Evolutionary conservation across 2,329 filamentous ascomycete species (phyloP).

Genomic region (Microsporum canis): DNA sequence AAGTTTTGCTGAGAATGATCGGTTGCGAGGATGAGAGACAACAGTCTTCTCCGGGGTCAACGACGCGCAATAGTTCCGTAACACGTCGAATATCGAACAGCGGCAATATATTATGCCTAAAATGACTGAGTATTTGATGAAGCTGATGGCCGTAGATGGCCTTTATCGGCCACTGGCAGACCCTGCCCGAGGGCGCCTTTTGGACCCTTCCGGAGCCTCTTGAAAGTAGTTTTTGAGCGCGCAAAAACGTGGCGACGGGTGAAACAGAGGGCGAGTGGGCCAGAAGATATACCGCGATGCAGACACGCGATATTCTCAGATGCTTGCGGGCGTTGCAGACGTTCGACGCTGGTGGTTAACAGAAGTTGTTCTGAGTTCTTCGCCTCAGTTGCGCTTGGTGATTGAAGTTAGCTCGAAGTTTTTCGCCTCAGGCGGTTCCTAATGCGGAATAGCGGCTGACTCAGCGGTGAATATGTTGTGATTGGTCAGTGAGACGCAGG

Average conservation of each 20-base stretch:
- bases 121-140: conserved; percentile 20
- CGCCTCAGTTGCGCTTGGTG: conserved; percentile 31
- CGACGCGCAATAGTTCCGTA: neutral
- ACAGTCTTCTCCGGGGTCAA: neutral
- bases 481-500: neutral
- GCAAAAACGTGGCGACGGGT: conserved; percentile 19
- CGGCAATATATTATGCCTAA: neutral
- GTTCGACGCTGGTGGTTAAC: conserved; percentile 28
- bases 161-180: conserved; percentile 35
- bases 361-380: conserved; percentile 30
- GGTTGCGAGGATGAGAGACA: neutral
- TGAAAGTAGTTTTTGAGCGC: conserved; percentile 20
- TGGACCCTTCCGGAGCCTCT: conserved; percentile 27
- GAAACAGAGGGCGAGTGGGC: conserved; percentile 19
- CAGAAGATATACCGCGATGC: conserved; percentile 32
- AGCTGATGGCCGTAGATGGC: conserved; percentile 28
- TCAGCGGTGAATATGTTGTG: neutral
- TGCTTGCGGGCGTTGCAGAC: conserved; percentile 20
- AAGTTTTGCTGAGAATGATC: neutral
- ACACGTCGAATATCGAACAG: neutral
- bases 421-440: conserved; percentile 10
- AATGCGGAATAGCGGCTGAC: neutral
- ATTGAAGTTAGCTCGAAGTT: conserved; percentile 30
- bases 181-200: conserved; percentile 38
- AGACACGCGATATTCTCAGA: conserved; percentile 31